Evolutionary conservation across 1,284 basidiomycete genomes (phyloP), one percentile per base, ranked within the genome.

Genomic region (Phlebopus sp.): DNA sequence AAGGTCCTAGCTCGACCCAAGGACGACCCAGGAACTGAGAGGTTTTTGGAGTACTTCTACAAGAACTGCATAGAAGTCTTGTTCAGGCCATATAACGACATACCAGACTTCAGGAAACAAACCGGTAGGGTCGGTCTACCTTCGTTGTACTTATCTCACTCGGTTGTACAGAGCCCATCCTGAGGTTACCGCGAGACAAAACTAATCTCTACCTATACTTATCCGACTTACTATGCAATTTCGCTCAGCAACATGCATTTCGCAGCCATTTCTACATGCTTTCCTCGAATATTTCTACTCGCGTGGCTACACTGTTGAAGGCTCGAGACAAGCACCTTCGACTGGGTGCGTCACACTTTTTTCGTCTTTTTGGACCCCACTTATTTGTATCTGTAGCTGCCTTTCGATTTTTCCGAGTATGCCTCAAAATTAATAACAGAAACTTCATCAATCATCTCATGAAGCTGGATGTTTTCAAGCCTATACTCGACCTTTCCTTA

Each of bases 11-110:
- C 79, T 50, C 75, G 76, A 21, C 74, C 79, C 47, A 90, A 89
- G 67, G 90, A 95, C 62, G 87, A 95, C 57, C 84, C 86, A n/a
- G 78, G 85, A 46, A 84, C 84, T 14, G 90, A 97, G 64, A 81
- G 82, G 50, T 99, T 96, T 72, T 73, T 95, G 59, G 87, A 93
- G 29, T 92, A 91, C 69, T 94, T 98, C 67, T 99, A 98, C 74
- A 86, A 84, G 67, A 73, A 80, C 38, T 92, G 87, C 61, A 76
- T 89, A 47, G 71, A 78, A 15, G 75, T 76, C 14, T 73, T 99
- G 40, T 89, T 94, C 69, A 81, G 79, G 59, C 95, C 97, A 1
- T 73, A 98, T 35, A 69, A 66, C 37, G 82, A 90, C 46, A 71
- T 97, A 17, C 84, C 91, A 4, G 88, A 93, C 52, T 86, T 84